Base-by-base conservation (phyloP, 2,329 filamentous ascomycete species). In the Xylaria arbuscula region DNA sequence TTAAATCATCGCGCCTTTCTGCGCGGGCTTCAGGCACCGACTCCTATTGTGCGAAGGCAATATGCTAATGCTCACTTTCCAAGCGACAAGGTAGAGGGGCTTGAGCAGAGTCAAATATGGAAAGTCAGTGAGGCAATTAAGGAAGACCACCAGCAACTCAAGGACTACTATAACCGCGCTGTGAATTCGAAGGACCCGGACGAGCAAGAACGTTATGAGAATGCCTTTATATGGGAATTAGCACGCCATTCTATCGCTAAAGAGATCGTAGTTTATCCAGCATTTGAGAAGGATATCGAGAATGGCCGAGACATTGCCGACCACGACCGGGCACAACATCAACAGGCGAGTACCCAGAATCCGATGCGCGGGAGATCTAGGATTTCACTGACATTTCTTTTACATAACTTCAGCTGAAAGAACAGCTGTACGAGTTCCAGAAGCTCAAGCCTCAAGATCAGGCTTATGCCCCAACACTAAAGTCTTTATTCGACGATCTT, bases 191-290 rank as follows among this genome's bases (percentile, higher is more conserved):
- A 72, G 17, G 80, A 85, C 59, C 72, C 73, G 38, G 83, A 85
- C 38, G 78, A 82, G 32, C 79, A 82, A 62, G 78, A 77, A 6
- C 79, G 82, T 13, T 86, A 79, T 67, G 81, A 84, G 64, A 87
- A 87, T 63, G 81, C 85, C 66, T 84, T 87, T 68, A 82, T 81
- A 15, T 86, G 85, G 85, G 83, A 86, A 67, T 78, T 87, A 0
- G 82, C 84, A 32, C 82, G 85, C 10, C 84, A 87, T 73, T 80
- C 83, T 0, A 79, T 86, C 59, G 83, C 81, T 9, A 84, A 87
- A 67, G 85, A 87, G 70, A 74, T 87, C 4, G 71, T 85, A 9
- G 78, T 85, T 7, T 85, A 85, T 72, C 84, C 84, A 9, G 80
- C 80, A 6, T 76, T 86, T 24, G 82, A 84, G 65, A 79, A 80